Evolutionary conservation across 2,329 filamentous ascomycete genomes (phyloP).

Genomic region (Phyllosticta citriasiana): DNA sequence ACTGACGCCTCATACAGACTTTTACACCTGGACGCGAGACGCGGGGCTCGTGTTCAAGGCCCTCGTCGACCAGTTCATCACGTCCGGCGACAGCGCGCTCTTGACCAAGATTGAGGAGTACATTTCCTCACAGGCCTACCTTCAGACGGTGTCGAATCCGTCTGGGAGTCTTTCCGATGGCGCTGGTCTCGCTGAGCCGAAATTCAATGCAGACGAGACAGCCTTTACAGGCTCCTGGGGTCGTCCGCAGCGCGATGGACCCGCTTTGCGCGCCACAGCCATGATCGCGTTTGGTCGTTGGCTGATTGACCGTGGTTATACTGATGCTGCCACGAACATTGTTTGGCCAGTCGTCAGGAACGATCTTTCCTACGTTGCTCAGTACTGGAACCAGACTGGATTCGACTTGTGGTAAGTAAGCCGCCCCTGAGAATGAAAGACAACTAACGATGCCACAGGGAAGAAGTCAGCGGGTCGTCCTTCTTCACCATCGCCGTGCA

Average conservation of each 20-base stretch:
- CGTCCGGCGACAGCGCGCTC: conserved; percentile 10
- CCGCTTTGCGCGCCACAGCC: conserved; percentile 33
- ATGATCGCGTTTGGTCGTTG: conserved; percentile 32
- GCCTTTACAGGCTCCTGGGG: conserved; percentile 31
- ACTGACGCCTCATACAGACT: conserved; percentile 24
- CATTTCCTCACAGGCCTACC: conserved; percentile 21
- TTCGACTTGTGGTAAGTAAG: conserved; percentile 32
- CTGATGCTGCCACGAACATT: conserved; percentile 26
- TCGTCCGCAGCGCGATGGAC: conserved; percentile 35
- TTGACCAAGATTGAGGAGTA: conserved; percentile 22
- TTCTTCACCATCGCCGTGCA: conserved; percentile 33
- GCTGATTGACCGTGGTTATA: conserved; percentile 18
- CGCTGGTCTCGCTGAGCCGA: conserved; percentile 33
- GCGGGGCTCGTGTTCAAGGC: conserved; percentile 7
- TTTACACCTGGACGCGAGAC: conserved; percentile 21
- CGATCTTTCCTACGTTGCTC: conserved; percentile 34
- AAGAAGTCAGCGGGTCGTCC: conserved; percentile 33
- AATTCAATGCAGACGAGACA: conserved; percentile 30
- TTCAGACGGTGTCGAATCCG: conserved; percentile 31
- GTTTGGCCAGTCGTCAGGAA: conserved; percentile 34
- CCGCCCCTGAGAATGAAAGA: neutral
- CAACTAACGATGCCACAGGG: conserved; percentile 10
- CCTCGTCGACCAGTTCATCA: conserved; percentile 16
- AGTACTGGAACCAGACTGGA: conserved; percentile 34
- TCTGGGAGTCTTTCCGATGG: conserved; percentile 27